Evolutionary conservation across 2,329 filamentous ascomycete species (phyloP).

Genomic region (Gliomastix tumulicola): DNA sequence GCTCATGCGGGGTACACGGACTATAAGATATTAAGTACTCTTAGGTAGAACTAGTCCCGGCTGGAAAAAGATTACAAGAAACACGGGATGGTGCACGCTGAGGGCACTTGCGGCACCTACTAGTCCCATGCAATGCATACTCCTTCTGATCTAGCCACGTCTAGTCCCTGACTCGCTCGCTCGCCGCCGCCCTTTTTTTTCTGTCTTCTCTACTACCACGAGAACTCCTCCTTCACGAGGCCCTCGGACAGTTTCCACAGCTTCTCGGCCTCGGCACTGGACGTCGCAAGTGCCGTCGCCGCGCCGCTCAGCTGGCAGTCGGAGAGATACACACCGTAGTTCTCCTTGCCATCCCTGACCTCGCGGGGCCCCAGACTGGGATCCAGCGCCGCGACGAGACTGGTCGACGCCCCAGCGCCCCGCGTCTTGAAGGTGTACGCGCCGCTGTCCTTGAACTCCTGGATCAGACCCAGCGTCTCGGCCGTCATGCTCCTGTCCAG

Average conservation of each 20-base stretch:
- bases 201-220: conserved; percentile 7
- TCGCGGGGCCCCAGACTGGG: conserved; percentile 14
- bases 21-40: too few species aligned
- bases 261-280: conserved; percentile 14
- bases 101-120: too few species aligned
- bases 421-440: conserved; percentile 11
- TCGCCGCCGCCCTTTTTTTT: too few species aligned
- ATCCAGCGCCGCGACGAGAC: conserved; percentile 23
- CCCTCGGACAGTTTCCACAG: conserved; percentile 20
- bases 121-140: too few species aligned
- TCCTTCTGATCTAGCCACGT: too few species aligned
- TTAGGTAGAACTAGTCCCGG: too few species aligned
- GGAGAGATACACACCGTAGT: conserved; percentile 15
- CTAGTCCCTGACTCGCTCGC: too few species aligned
- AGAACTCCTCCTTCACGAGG: conserved; percentile 17
- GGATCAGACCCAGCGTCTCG: conserved; percentile 8
- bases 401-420: conserved; percentile 20
- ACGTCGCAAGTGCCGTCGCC: conserved; percentile 16
- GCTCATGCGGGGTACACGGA: too few species aligned
- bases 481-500: conserved; percentile 13
- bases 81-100: too few species aligned
- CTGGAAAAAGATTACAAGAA: too few species aligned
- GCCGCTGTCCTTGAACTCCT: conserved; percentile 5
- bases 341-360: conserved; percentile 10
- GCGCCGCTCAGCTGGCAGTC: conserved; percentile 12